A percentile compares a stretch with the other conserved stretches of the same genome.
Conservation (phyloP, 805 yeast genomes). For the Suhomyces sp. region DNA sequence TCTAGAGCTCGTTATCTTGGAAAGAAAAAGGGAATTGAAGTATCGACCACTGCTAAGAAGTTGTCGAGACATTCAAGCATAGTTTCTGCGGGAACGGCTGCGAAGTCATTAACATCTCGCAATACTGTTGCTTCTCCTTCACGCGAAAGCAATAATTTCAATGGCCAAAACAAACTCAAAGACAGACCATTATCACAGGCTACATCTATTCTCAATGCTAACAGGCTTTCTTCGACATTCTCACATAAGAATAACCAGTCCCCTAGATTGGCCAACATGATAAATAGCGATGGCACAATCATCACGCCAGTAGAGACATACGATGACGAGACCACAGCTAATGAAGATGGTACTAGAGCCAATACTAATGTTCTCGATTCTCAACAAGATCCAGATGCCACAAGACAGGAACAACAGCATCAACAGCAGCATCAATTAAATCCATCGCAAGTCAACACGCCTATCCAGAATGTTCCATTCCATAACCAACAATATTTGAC, state of each 20-base stretch:
- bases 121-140: constrained; percentile 11
- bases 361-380: neutral
- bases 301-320: constrained; percentile 39
- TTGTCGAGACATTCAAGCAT: constrained; percentile 21
- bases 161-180: constrained; percentile 10
- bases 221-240: constrained; percentile 39
- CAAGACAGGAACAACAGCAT: constrained; percentile 5
- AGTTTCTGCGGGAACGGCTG: constrained; percentile 14
- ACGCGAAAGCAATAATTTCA: constrained; percentile 1
- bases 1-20: constrained; percentile 49
- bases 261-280: constrained; percentile 40
- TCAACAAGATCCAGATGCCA: too few species aligned
- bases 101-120: constrained; percentile 15
- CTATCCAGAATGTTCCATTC: constrained; percentile 7
- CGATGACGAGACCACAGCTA: constrained; percentile 6
- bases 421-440: constrained; percentile 4
- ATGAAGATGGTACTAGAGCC: neutral
- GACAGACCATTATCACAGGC: constrained; percentile 24
- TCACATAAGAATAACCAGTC: constrained; percentile 34
- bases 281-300: constrained; percentile 46
- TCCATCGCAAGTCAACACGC: neutral
- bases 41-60: constrained; percentile 7
- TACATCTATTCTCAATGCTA: constrained; percentile 21
- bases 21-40: constrained; percentile 17
- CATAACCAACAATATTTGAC: constrained; percentile 14